Conservation (phyloP, 108 stramenopile species). For the Schizochytrium sp. region DNA sequence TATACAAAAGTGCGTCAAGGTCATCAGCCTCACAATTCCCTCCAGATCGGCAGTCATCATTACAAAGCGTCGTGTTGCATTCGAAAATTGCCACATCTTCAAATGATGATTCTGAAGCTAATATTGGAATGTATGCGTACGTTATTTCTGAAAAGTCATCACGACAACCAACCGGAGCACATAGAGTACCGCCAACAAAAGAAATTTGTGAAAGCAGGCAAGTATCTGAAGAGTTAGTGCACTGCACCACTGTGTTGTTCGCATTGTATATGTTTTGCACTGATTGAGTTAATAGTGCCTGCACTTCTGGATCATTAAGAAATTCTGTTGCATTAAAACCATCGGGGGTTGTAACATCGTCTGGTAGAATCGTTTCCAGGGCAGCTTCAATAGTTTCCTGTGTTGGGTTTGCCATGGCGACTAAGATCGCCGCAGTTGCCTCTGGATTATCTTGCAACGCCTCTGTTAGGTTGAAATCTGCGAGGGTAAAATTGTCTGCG, state of each 20-base stretch:
- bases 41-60: conserved; percentile 21
- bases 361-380: not conserved
- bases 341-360: not conserved
- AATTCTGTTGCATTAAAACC: not conserved
- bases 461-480: not conserved
- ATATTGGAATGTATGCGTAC: not conserved
- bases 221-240: conserved; percentile 1
- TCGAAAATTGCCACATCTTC: conserved; percentile 23
- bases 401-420: not conserved
- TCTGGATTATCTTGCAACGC: not conserved
- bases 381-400: not conserved
- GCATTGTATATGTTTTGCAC: not conserved
- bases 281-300: not conserved
- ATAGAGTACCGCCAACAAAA: not conserved
- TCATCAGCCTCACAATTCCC: conserved; percentile 38
- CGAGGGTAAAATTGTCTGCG: not conserved
- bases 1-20: conserved; percentile 27
- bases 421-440: not conserved
- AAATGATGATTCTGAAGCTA: not conserved
- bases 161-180: conserved; percentile 26
- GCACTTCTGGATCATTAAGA: conserved; percentile 31
- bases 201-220: not conserved
- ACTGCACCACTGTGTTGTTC: conserved; percentile 2
- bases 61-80: conserved; percentile 1
- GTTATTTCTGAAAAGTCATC: not conserved